Evolutionary conservation across 805 yeast species (phyloP).

Genomic region (Candida caryicola): DNA sequence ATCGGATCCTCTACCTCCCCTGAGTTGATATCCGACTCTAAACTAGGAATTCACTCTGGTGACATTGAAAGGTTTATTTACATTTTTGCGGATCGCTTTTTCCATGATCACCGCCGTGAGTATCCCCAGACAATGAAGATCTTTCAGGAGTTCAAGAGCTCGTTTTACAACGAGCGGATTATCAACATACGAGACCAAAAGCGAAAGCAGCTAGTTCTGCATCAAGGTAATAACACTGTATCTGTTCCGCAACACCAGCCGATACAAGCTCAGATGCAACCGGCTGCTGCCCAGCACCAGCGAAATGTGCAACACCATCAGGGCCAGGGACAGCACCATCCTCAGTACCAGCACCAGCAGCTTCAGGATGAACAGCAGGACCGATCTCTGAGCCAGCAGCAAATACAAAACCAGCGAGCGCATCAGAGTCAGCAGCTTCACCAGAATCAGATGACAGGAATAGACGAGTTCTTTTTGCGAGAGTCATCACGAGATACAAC

Average conservation of each 20-base stretch:
- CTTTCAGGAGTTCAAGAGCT: constrained; percentile 42
- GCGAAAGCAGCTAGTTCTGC: constrained; percentile 3
- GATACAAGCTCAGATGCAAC: constrained; percentile 6
- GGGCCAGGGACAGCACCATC: constrained; percentile 5
- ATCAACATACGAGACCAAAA: constrained; percentile 21
- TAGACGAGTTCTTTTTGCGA: constrained; percentile 13
- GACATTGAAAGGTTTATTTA: constrained; percentile 42
- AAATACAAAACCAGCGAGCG: constrained; percentile 5
- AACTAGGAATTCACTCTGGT: constrained; percentile 10
- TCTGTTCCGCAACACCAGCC: neutral
- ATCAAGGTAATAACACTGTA: constrained; percentile 1
- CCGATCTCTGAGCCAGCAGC: constrained; percentile 5
- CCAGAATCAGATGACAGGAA: constrained; percentile 5
- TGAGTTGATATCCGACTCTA: constrained; percentile 1
- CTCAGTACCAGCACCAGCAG: constrained; percentile 4
- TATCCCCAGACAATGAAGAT: constrained; percentile 43
- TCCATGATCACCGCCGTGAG: constrained; percentile 38
- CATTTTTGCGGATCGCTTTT: constrained; percentile 42
- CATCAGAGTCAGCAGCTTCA: constrained; percentile 5
- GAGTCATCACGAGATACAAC: neutral
- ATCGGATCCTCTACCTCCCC: constrained; percentile 1
- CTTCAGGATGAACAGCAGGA: neutral
- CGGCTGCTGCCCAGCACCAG: constrained; percentile 5
- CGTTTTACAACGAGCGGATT: constrained; percentile 41
- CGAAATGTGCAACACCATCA: constrained; percentile 3